A percentile compares a stretch with the other conserved stretches of the same genome.
phyloP scores from a whole-genome alignment of 768 basidiomycete species.

The Leccinum subtestaceum region DNA sequence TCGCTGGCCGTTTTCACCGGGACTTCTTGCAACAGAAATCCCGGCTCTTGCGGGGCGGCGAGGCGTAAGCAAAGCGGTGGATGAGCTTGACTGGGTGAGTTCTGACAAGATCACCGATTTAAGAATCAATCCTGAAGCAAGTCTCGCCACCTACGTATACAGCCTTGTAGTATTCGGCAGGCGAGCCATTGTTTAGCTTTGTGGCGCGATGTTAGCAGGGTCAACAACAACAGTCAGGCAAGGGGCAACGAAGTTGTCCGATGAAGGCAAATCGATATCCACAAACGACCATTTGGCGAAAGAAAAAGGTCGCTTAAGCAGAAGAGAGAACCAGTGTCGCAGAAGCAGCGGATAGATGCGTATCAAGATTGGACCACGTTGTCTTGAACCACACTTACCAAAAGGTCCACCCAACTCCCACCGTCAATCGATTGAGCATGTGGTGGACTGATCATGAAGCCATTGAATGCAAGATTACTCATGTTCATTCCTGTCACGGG shows the following conservation, averaged over 20 bases:
- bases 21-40: constrained; percentile 67
- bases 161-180: constrained; percentile 65
- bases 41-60: constrained; percentile 69
- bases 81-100: constrained; percentile 61
- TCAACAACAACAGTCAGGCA: not conserved
- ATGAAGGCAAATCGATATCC: not conserved
- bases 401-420: constrained; percentile 31
- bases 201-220: constrained; percentile 12
- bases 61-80: constrained; percentile 70
- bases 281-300: not conserved
- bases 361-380: not conserved
- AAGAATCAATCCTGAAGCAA: not conserved
- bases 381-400: constrained; percentile 23
- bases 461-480: constrained; percentile 26
- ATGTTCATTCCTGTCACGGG: constrained; percentile 19
- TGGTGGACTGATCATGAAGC: constrained; percentile 21
- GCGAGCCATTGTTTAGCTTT: constrained; percentile 55
- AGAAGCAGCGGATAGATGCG: not conserved
- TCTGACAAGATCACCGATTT: constrained; percentile 37
- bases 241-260: not conserved
- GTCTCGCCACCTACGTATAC: constrained; percentile 51
- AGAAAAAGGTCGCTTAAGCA: not conserved
- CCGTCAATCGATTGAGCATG: constrained; percentile 19
- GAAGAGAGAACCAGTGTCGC: not conserved
- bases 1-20: constrained; percentile 72